Conservation (phyloP, 1,139 yeast genomes). For the Magnusiomyces fungicola region DNA sequence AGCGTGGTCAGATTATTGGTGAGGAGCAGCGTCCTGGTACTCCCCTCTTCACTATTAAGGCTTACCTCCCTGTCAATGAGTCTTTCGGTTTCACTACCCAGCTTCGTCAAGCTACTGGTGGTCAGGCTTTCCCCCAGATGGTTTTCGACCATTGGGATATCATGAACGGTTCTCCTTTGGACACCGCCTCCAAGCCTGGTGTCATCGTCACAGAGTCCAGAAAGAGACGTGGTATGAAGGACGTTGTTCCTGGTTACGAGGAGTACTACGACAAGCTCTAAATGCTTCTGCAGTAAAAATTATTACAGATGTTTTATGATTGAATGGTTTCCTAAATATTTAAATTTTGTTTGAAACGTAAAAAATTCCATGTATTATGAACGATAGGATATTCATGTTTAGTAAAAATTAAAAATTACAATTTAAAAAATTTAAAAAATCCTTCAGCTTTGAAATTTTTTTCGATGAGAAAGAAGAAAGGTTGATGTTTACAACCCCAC, state of each 20-base stretch:
- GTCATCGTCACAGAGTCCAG: conserved; percentile 81
- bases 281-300: conserved; percentile 30
- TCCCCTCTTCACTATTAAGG: conserved; percentile 98
- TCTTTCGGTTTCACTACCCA: conserved; percentile 99
- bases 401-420: too few relatives aligned
- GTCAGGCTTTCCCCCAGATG: conserved; percentile 99
- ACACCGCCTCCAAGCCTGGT: conserved; percentile 93
- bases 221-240: conserved; percentile 97
- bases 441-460: too few relatives aligned
- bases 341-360: not conserved
- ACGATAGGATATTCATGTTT: not conserved
- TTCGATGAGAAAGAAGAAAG: too few relatives aligned
- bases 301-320: too few relatives aligned
- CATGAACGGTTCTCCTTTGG: conserved; percentile 87
- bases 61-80: conserved; percentile 99
- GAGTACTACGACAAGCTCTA: conserved; percentile 99
- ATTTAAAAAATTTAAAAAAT: too few relatives aligned
- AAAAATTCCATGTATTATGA: not conserved
- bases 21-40: conserved; percentile 99
- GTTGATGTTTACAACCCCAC: too few relatives aligned
- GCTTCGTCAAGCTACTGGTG: conserved; percentile 99
- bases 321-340: conserved; percentile 6
- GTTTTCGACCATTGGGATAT: conserved; percentile 98
- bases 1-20: conserved; percentile 99
- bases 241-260: conserved; percentile 97